phyloP scores from a whole-genome alignment of 202 grass and related monocot genomes.

The Schoenoplectus tabernaemontani region DNA sequence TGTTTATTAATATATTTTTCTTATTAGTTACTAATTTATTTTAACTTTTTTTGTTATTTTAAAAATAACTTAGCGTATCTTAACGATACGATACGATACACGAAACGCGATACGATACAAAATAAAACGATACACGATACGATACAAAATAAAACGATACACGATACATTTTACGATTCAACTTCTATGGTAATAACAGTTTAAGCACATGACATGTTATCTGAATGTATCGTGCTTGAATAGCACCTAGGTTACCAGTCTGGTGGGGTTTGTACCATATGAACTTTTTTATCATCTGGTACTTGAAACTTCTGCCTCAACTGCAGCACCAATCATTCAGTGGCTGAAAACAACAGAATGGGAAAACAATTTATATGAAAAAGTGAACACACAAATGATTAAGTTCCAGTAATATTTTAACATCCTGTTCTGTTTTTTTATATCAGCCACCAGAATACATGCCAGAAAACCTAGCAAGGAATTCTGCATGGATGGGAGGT shows the following conservation, averaged over 20 bases:
- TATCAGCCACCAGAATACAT: conserved; percentile 93
- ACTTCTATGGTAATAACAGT: background rate
- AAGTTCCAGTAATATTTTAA: background rate
- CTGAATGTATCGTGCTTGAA: conserved; percentile 11
- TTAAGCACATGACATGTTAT: background rate
- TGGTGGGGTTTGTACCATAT: background rate
- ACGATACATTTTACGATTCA: no score
- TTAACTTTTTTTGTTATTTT: no score
- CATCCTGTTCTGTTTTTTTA: background rate
- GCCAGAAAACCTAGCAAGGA: conserved; percentile 69
- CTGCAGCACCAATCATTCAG: background rate
- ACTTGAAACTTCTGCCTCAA: background rate
- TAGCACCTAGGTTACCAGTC: background rate
- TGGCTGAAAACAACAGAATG: background rate
- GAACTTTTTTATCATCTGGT: background rate
- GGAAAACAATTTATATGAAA: background rate
- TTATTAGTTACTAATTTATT: no score
- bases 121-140: no score
- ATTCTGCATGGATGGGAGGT: conserved; percentile 94
- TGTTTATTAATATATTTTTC: no score
- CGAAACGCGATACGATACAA: no score
- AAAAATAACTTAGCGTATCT: no score
- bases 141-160: no score
- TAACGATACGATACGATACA: no score
- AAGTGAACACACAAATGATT: background rate